Base-by-base conservation (phyloP, 306 rosid species). In the Medicago ruthenica region DNA sequence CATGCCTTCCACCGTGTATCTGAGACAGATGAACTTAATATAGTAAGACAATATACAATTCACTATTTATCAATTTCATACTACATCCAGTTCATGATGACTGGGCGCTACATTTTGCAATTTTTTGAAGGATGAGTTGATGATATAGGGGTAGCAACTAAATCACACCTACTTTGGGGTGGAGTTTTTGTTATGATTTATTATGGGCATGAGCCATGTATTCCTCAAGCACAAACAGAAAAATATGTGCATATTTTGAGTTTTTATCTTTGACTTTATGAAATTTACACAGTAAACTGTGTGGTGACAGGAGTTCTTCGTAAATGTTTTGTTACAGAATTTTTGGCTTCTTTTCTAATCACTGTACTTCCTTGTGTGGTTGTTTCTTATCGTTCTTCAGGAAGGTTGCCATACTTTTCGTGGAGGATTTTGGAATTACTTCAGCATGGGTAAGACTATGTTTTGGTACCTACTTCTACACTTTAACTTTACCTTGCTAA, bases 401-500 rank as follows among this genome's bases (percentile, higher is more conserved):
- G 96, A 92, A 67, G 99, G 99, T 39, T 84, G 24, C 86, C 93
- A 89, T 73, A 95, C 97, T 74, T 95, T 92, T 82, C 99, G 97
- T 62, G 99, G 99, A 51, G 99, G 97, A 80, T 95, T 95, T 83
- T 92, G 97, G 97, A 95, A 95, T 86, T 92, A 92, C 91, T 95
- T 90, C 87, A 95, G 99, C 88, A 95, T 95, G 97, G 99, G 97
- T 92, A 82, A 84, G 89, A 73, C n/a, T 31, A 34, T 34, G 1
- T 34, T 34, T 5, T 34, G 37, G 7, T 34, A 5, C 37, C 37
- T 34, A 34, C 6, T 5, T 34, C 37, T 34, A 34, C 1, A 34
- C 37, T 34, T 34, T 34, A 34, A 34, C 7, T 4, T 34, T 34
- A 6, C 37, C 7, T 34, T 34, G 37, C 7, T 34, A 34, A 34